phyloP scores from a whole-genome alignment of 2,329 filamentous ascomycete species.

The Verruconis gallopava region DNA sequence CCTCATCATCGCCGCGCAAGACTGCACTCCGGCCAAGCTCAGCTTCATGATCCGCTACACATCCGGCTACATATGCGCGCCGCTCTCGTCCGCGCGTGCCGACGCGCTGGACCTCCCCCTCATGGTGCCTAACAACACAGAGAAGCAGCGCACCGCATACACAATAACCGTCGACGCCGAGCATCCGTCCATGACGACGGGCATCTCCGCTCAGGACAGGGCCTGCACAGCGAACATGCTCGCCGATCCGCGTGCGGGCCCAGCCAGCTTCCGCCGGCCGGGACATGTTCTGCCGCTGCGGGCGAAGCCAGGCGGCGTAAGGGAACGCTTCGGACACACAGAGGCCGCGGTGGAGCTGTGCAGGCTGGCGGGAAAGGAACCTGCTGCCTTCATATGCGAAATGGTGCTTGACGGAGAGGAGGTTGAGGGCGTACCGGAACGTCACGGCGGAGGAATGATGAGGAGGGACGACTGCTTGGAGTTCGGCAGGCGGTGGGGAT shows the following conservation, averaged over 20 bases:
- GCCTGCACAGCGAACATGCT: slow-evolving; percentile 68
- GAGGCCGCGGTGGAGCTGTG: slow-evolving; percentile 91
- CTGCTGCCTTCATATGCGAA: slow-evolving; percentile 78
- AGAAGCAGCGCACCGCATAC: slow-evolving; percentile 86
- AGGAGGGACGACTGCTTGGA: slow-evolving; percentile 72
- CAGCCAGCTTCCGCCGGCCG: slow-evolving; percentile 59
- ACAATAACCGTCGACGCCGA: slow-evolving; percentile 76
- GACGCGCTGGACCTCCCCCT: slow-evolving; percentile 64
- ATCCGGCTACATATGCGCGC: slow-evolving; percentile 81
- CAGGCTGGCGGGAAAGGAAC: slow-evolving; percentile 62
- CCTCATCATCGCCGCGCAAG: slow-evolving; percentile 82
- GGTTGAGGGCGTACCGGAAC: slow-evolving; percentile 53
- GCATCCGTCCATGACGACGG: slow-evolving; percentile 63
- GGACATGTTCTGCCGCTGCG: slow-evolving; percentile 84
- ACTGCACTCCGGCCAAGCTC: slow-evolving; percentile 79
- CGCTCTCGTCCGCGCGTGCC: slow-evolving; percentile 58
- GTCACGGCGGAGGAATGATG: slow-evolving; percentile 73
- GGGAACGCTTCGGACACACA: slow-evolving; percentile 72
- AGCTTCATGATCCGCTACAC: slow-evolving; percentile 90
- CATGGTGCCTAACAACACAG: slow-evolving; percentile 67
- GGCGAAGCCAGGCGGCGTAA: slow-evolving; percentile 66
- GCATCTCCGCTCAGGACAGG: slow-evolving; percentile 81
- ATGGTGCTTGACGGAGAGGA: slow-evolving; percentile 75
- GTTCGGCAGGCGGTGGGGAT: slow-evolving; percentile 77
- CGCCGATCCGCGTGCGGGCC: slow-evolving; percentile 48